phyloP scores from a whole-genome alignment of 2,329 filamentous ascomycete genomes.

The Aureobasidium sp. region DNA sequence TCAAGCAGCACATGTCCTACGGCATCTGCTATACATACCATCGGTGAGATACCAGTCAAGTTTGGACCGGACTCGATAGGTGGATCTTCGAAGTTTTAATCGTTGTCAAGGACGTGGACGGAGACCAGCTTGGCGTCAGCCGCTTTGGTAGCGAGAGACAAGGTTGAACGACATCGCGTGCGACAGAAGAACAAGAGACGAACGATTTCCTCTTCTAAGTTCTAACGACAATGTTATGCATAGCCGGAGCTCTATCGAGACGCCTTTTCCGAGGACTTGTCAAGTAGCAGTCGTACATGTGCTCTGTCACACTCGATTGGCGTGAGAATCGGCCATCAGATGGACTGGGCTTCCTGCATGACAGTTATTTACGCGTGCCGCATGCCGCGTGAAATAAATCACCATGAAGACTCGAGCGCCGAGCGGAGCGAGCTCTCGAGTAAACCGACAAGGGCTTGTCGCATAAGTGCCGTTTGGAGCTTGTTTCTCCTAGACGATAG shows the following conservation, averaged over 20 bases:
- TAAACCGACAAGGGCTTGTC: background rate
- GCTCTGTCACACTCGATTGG: conserved; percentile 3
- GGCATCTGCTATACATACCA: background rate
- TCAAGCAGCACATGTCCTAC: background rate
- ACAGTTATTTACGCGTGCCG: conserved; percentile 8
- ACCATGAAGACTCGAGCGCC: background rate
- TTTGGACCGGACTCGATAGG: background rate
- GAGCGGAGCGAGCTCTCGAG: background rate
- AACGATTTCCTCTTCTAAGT: background rate
- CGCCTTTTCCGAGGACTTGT: background rate
- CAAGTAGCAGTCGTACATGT: background rate
- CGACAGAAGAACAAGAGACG: background rate
- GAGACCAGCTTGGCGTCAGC: background rate
- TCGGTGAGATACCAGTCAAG: background rate
- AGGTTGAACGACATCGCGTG: background rate
- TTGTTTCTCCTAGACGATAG: background rate
- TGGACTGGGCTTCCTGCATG: conserved; percentile 9
- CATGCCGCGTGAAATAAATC: background rate
- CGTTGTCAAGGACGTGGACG: background rate
- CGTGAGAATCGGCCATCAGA: background rate
- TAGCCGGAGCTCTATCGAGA: background rate
- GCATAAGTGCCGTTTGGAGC: background rate
- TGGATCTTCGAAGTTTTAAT: background rate
- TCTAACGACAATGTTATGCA: background rate
- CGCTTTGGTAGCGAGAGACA: background rate